Base-by-base conservation (phyloP, 495 filamentous ascomycete genomes). In the Penicillium ochrochloron region DNA sequence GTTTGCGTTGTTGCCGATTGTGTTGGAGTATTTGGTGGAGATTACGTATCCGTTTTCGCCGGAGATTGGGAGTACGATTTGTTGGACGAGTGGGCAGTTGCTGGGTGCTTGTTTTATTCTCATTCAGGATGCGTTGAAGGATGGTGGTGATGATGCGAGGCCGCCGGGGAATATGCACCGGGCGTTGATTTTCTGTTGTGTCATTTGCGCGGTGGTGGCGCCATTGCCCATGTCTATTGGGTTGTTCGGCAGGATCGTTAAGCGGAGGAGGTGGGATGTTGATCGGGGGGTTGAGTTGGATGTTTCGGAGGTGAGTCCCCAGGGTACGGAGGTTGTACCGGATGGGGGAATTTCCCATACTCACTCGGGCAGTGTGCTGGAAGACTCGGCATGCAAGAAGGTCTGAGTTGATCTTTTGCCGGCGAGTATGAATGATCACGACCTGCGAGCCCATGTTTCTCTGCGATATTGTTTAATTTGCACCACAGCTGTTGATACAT, bases 41-140 rank as follows among this genome's bases (percentile, higher is more conserved):
- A 81, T 96, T 65, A 93, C 92, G 19, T 90, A 92, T 64, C 94
- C 94, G 0, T 87, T 94, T 27, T 88, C 87, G n/a, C 92, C 95
- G 2, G 94, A 95, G 80, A 85, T 97, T 55, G 89, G 92, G 8
- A 89, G 85, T 57, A 91, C 90, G 52, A 81, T 96, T 33, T 89
- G 89, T 69, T 98, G 94, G 95, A 84, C 84, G 11, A 90, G 90
- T 17, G 94, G 93, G 0, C 79, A 82, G 68, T 60, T 83, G 10
- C 72, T 94, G 0, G 95, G 95, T 2, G 94, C 84, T 0, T 72
- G 95, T 11, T 97, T 97, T 71, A 89, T 97, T 70, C 70, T 99
- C 21, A 76, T 92, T 41, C 90, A 90, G 76, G 90, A 92, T 70
- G 92, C 89, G 48, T 78, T 98, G 68, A 92, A 90, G 76, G 90